phyloP scores from a whole-genome alignment of 306 rosid genomes.

The Cyamopsis tetragonoloba region DNA sequence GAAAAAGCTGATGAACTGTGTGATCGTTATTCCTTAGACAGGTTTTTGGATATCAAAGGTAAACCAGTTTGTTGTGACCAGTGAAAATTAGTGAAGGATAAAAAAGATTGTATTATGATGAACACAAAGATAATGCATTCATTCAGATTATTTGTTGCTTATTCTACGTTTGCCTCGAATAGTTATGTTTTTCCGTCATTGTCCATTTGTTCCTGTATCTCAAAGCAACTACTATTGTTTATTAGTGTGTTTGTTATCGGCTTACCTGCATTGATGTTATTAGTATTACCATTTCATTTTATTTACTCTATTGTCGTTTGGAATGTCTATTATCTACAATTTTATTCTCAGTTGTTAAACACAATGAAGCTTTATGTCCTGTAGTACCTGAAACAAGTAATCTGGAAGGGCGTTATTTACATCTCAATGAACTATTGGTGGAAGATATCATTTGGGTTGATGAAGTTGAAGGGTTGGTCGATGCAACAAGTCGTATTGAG shows the following conservation, averaged over 20 bases:
- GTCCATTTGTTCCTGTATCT: background rate
- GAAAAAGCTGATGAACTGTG: conserved; percentile 91
- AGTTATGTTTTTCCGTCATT: background rate
- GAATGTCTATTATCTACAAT: conserved; percentile 5
- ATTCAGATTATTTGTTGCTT: conserved; percentile 9
- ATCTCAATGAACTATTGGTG: conserved; percentile 55
- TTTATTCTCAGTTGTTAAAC: conserved; percentile 20
- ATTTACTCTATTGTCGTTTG: background rate
- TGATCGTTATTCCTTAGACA: conserved; percentile 68
- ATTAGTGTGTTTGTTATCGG: conserved; percentile 7
- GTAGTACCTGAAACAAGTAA: conserved; percentile 58
- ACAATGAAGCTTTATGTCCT: conserved; percentile 18
- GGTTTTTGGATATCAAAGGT: conserved; percentile 63
- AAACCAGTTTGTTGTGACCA: conserved; percentile 17
- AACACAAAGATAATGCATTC: background rate
- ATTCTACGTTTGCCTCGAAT: conserved; percentile 21
- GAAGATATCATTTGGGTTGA: conserved; percentile 81
- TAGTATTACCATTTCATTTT: background rate
- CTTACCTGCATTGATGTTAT: background rate
- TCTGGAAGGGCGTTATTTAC: conserved; percentile 54
- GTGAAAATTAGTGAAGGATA: background rate
- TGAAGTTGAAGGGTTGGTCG: conserved; percentile 51
- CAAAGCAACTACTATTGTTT: background rate
- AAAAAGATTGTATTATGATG: background rate
- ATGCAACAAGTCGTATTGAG: conserved; percentile 67